Percentiles rank a stretch among this genome's conserved stretches.
These are phyloP conservation scores for Aspergillus melleus DNA, from an alignment of 2,329 filamentous ascomycete genomes.

Conservation along the genomic window DNA sequence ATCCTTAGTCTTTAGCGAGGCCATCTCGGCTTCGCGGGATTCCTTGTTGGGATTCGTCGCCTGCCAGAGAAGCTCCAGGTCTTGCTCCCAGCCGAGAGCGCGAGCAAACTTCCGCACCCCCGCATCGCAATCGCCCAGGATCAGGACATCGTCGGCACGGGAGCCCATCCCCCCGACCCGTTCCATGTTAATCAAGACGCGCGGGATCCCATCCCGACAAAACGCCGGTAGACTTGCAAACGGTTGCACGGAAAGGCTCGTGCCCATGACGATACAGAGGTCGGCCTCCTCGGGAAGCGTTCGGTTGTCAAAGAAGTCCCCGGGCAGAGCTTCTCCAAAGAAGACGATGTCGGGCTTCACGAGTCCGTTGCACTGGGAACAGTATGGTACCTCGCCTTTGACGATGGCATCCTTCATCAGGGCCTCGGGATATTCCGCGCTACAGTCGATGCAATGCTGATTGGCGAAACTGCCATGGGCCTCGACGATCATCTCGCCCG, in stretches of 20 bases:
- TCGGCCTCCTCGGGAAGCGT: conserved; percentile 64
- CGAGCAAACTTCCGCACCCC: conserved; percentile 77
- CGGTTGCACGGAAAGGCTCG: conserved; percentile 81
- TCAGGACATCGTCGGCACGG: conserved; percentile 77
- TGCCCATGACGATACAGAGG: conserved; percentile 82
- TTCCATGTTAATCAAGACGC: conserved; percentile 86
- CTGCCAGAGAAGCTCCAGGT: conserved; percentile 76
- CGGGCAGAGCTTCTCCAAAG: conserved; percentile 75
- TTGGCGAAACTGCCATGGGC: conserved; percentile 93
- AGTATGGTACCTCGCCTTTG: conserved; percentile 69
- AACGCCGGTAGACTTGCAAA: conserved; percentile 78
- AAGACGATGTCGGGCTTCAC: conserved; percentile 97
- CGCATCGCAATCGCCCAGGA: conserved; percentile 79
- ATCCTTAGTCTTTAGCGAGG: conserved; percentile 50
- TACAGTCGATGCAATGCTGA: conserved; percentile 90
- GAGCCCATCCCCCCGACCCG: conserved; percentile 75
- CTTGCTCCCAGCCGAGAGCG: conserved; percentile 79
- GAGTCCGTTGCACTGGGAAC: conserved; percentile 69
- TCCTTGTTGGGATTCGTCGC: conserved; percentile 63
- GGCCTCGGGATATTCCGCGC: conserved; percentile 67
- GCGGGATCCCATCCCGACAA: conserved; percentile 63
- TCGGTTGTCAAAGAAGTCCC: conserved; percentile 62
- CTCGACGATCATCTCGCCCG: conserved; percentile 78
- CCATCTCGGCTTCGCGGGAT: conserved; percentile 44
- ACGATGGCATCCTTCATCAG: conserved; percentile 71